Conservation (phyloP, 1,139 yeast genomes). For the Saccharomyces hybrid region DNA sequence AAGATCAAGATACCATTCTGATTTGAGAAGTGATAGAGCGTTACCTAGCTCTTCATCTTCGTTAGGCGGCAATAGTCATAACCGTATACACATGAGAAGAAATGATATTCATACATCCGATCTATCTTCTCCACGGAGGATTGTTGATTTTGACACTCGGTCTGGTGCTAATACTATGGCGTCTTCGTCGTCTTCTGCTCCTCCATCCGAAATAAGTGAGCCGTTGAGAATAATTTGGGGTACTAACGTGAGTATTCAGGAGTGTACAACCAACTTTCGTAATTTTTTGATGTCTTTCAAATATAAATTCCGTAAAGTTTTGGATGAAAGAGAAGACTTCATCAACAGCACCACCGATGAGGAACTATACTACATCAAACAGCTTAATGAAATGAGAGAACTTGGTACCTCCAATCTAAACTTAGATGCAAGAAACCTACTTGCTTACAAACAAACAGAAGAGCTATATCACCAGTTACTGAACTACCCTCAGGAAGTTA, state of each 20-base stretch:
- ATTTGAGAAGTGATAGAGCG: constrained; percentile 30
- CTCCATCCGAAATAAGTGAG: constrained; percentile 42
- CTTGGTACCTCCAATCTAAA: constrained; percentile 77
- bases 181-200: constrained; percentile 24
- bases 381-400: constrained; percentile 65
- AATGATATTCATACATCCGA: constrained; percentile 56
- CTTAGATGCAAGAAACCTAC: constrained; percentile 71
- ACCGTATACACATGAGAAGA: constrained; percentile 35
- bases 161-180: constrained; percentile 16
- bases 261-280: constrained; percentile 70
- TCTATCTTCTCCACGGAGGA: constrained; percentile 44
- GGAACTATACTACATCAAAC: constrained; percentile 63
- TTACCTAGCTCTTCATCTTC: constrained; percentile 23
- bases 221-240: constrained; percentile 97
- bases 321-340: constrained; percentile 41
- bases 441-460: constrained; percentile 67
- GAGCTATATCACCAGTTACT: constrained; percentile 77
- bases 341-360: constrained; percentile 55
- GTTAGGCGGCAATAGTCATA: constrained; percentile 28
- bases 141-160: constrained; percentile 27
- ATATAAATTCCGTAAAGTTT: constrained; percentile 59
- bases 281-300: constrained; percentile 80
- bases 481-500: constrained; percentile 92
- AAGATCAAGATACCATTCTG: constrained; percentile 25
- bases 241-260: constrained; percentile 88